phyloP scores from a whole-genome alignment of 805 yeast species.

The Blastobotrys muscicola region DNA sequence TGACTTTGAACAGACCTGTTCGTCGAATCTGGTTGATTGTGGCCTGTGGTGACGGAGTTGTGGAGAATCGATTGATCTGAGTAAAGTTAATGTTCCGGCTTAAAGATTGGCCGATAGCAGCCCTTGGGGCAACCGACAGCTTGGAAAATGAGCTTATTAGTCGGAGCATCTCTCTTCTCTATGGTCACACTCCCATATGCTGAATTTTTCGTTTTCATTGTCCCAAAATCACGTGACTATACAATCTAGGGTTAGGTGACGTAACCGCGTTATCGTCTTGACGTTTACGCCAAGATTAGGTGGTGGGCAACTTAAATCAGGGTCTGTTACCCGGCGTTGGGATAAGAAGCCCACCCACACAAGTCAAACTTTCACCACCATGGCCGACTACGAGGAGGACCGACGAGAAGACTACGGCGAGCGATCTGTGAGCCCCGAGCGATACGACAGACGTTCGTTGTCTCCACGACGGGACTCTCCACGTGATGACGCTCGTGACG shows the following conservation, averaged over 20 bases:
- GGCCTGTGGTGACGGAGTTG: conserved; percentile 8
- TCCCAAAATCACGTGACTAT: too few species aligned
- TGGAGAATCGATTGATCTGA: conserved; percentile 3
- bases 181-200: too few species aligned
- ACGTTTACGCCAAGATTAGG: too few species aligned
- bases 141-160: neutral
- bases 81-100: neutral
- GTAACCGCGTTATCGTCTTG: too few species aligned
- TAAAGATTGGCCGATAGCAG: too few species aligned
- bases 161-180: neutral
- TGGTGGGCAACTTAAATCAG: too few species aligned
- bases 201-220: too few species aligned
- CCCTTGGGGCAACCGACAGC: neutral
- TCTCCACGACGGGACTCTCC: conserved; percentile 15
- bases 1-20: conserved; percentile 26
- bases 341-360: too few species aligned
- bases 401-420: conserved; percentile 3
- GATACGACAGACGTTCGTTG: conserved; percentile 14
- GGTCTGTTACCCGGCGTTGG: too few species aligned
- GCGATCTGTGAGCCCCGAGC: conserved; percentile 13
- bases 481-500: conserved; percentile 4
- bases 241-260: too few species aligned
- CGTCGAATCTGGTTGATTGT: conserved; percentile 28
- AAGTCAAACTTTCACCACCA: neutral
- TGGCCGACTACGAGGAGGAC: conserved; percentile 16